Evolutionary conservation across 306 rosid genomes (phyloP), one percentile per base, ranked within the genome.

Genomic region (Rubus idaeus): DNA sequence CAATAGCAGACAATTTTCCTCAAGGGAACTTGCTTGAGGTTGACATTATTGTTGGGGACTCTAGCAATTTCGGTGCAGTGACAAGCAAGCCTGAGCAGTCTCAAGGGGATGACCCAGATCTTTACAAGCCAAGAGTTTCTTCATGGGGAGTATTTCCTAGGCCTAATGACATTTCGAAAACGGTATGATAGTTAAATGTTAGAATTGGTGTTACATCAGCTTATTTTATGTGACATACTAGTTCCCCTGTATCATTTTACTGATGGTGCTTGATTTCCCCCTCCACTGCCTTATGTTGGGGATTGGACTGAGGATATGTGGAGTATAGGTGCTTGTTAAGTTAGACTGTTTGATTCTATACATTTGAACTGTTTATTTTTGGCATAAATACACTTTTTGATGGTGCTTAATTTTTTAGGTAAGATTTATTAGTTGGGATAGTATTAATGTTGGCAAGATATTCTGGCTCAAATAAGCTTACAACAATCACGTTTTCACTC

Each of bases 71-170:
- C 26, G 84, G 76, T 66, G 78, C 45, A 76, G 47, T 44, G 47
- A 5, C 6, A 44, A 8, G 9, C 9, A 45, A 4, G 49, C 49
- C 69, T 78, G 61, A 84, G 50, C 81, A 78, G 64, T 56, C 67
- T 44, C 85, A 66, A 63, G 87, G 84, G 70, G 82, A 82, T 10
- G 90, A 86, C 21, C 52, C 88, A 35, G 87, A 87, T 55, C 50
- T 87, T 40, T 91, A 93, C 89, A 88, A 90, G 88, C 97, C 96
- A 46, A 91, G 86, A 86, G 96, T 91, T 81, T 88, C 97, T 65
- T 84, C 97, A 3, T 91, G 98, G 97, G 96, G 94, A 77, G 94
- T 90, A 79, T 93, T 93, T 88, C 98, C 98, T 57, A 88, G 98
- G 75, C 97, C 97, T 4, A 72, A 75, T 83, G 82, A 93, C 76